phyloP scores from a whole-genome alignment of 140 eudicot species.

The Bidens hawaiensis region DNA sequence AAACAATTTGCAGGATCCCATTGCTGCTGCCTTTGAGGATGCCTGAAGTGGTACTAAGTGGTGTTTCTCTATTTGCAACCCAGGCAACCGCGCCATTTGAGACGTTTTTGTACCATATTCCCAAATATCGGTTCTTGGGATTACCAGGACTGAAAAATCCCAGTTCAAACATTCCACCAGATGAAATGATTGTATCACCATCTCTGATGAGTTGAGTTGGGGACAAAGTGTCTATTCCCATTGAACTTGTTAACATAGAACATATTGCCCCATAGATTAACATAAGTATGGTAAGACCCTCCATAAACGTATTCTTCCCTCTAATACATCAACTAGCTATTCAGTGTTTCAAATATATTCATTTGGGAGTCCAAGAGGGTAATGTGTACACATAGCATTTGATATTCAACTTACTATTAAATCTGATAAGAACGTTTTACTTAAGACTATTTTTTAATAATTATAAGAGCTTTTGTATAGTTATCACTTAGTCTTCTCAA shows the following conservation, averaged over 20 bases:
- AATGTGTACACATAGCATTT: neutral
- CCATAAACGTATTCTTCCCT: neutral
- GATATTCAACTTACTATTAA: no score
- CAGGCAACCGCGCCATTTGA: conserved; percentile 26
- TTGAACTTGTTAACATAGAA: conserved; percentile 3
- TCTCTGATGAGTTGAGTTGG: conserved; percentile 18
- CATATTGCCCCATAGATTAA: neutral
- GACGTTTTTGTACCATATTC: conserved; percentile 3
- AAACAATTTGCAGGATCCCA: conserved; percentile 17
- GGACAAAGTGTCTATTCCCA: conserved; percentile 11
- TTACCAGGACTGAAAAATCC: conserved; percentile 31
- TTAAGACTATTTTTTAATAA: no score
- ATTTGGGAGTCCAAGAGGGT: no score
- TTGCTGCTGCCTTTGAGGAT: conserved; percentile 14
- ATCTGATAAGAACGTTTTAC: no score
- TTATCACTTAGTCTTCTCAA: no score
- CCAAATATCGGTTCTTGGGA: no score
- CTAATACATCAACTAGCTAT: neutral
- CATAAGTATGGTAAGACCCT: neutral
- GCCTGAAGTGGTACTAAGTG: conserved; percentile 13
- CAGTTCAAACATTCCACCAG: conserved; percentile 29
- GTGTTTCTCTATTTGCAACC: conserved; percentile 36
- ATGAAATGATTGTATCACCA: conserved; percentile 16
- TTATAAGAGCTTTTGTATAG: no score
- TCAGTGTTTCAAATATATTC: neutral